Evolutionary conservation across 1,139 yeast genomes (phyloP).

Genomic region (Pichia cactophila): DNA sequence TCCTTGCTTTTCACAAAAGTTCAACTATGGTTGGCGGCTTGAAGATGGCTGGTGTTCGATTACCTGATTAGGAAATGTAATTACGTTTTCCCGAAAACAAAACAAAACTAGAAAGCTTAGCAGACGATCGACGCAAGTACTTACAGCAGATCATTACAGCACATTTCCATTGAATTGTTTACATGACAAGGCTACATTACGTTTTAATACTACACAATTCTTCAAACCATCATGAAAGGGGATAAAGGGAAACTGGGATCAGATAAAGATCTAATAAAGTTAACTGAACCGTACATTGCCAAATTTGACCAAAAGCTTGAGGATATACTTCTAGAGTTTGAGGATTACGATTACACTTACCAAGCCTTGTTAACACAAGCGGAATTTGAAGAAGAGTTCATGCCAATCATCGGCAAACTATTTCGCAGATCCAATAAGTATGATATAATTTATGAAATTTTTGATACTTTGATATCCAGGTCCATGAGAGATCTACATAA

Average conservation of each 20-base stretch:
- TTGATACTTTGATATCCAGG: slow-evolving; percentile 10
- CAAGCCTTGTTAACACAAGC: slow-evolving; percentile 17
- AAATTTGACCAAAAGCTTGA: slow-evolving; percentile 14
- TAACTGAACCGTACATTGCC: slow-evolving; percentile 1
- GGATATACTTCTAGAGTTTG: slow-evolving; percentile 15
- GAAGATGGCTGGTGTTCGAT: slow-evolving; percentile 10
- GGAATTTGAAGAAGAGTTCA: slow-evolving; percentile 20
- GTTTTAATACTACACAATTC: no score
- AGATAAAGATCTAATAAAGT: background rate
- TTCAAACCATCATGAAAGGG: background rate
- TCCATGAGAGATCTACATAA: slow-evolving; percentile 11
- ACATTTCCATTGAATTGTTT: no score
- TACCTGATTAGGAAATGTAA: slow-evolving; percentile 9
- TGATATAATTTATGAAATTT: slow-evolving; percentile 13
- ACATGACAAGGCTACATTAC: no score
- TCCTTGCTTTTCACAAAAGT: no score
- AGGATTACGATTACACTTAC: slow-evolving; percentile 16
- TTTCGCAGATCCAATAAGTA: slow-evolving; percentile 14
- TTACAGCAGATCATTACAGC: no score
- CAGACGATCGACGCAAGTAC: background rate
- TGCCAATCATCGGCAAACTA: slow-evolving; percentile 14
- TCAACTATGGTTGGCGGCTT: background rate
- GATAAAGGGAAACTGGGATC: background rate
- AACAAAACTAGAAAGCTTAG: background rate
- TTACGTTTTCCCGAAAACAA: background rate